These are phyloP conservation scores for Cytospora schulzeri DNA, from an alignment of 2,329 filamentous ascomycete species.

Conservation along the genomic window DNA sequence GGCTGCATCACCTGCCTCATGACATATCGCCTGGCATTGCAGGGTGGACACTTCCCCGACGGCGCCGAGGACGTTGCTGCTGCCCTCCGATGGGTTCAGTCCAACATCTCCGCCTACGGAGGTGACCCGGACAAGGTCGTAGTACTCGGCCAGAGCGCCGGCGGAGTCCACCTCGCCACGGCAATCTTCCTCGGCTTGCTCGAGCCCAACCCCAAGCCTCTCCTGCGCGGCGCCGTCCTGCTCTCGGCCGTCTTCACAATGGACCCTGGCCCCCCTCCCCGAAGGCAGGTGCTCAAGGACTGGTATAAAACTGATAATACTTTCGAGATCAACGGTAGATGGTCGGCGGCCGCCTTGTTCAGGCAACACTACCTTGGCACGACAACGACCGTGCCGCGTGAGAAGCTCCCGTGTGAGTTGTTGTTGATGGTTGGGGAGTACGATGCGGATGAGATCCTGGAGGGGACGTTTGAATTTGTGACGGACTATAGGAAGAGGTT, in stretches of 20 bases:
- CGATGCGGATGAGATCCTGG: constrained; percentile 29
- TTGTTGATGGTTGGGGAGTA: constrained; percentile 27
- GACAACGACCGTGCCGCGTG: background rate
- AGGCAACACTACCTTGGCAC: constrained; percentile 19
- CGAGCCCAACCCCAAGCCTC: constrained; percentile 13
- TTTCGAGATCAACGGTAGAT: constrained; percentile 21
- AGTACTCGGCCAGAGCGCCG: constrained; percentile 30
- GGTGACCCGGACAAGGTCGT: constrained; percentile 28
- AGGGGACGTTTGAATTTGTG: constrained; percentile 30
- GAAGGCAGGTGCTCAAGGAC: constrained; percentile 1
- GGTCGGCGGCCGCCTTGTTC: constrained; percentile 18
- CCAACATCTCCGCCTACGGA: constrained; percentile 29
- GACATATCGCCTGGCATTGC: constrained; percentile 31
- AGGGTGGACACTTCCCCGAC: constrained; percentile 29
- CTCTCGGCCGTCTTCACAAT: constrained; percentile 25
- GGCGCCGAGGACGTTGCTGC: constrained; percentile 28
- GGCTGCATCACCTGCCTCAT: constrained; percentile 32
- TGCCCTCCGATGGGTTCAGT: constrained; percentile 29
- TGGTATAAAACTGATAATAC: constrained; percentile 21
- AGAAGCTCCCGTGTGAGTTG: constrained; percentile 20
- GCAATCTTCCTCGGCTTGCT: constrained; percentile 26
- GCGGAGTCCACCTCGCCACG: constrained; percentile 27
- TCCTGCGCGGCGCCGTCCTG: constrained; percentile 25
- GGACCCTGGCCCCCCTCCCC: background rate
- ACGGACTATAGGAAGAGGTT: constrained; percentile 27